A percentile compares a stretch with the other conserved stretches of the same genome.
phyloP scores from a whole-genome alignment of 2,329 filamentous ascomycete species.

The Hypoxylon sp. region DNA sequence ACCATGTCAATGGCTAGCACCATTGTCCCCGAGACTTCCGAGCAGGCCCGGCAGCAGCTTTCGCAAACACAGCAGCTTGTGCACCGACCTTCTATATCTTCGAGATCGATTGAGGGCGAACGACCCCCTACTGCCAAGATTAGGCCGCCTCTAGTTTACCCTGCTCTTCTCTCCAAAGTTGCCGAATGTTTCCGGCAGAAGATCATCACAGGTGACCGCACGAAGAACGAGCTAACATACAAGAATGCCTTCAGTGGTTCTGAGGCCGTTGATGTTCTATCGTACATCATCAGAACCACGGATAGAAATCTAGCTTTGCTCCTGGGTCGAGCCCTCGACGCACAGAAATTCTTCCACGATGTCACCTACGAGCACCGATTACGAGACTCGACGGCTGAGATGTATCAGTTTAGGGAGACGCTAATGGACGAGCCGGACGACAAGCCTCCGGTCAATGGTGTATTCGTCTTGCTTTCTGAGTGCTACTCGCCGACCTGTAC shows the following conservation, averaged over 20 bases:
- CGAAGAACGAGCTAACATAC: constrained; percentile 97
- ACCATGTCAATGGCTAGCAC: constrained; percentile 96
- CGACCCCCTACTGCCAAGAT: constrained; percentile 71
- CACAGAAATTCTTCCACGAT: constrained; percentile 99
- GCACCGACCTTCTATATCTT: constrained; percentile 69
- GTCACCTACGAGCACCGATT: constrained; percentile 97
- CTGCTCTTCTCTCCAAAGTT: constrained; percentile 91
- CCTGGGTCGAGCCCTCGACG: constrained; percentile 90
- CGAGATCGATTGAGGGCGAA: constrained; percentile 65
- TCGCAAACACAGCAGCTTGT: constrained; percentile 65
- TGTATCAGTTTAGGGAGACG: constrained; percentile 96
- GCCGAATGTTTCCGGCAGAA: constrained; percentile 92
- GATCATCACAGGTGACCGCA: constrained; percentile 86
- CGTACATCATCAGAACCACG: constrained; percentile 96
- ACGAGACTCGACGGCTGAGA: constrained; percentile 91
- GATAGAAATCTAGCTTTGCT: constrained; percentile 94
- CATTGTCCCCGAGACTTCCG: constrained; percentile 72
- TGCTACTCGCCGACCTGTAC: constrained; percentile 99
- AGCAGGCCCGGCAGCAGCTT: constrained; percentile 65
- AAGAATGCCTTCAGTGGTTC: constrained; percentile 97
- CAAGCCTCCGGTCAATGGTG: constrained; percentile 83
- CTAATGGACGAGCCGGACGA: constrained; percentile 86
- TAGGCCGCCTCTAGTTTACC: constrained; percentile 89
- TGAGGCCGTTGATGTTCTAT: constrained; percentile 94
- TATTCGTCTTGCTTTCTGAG: constrained; percentile 95